Evolutionary conservation across 768 basidiomycete species (phyloP).

Genomic region (Naganishia randhawae): DNA sequence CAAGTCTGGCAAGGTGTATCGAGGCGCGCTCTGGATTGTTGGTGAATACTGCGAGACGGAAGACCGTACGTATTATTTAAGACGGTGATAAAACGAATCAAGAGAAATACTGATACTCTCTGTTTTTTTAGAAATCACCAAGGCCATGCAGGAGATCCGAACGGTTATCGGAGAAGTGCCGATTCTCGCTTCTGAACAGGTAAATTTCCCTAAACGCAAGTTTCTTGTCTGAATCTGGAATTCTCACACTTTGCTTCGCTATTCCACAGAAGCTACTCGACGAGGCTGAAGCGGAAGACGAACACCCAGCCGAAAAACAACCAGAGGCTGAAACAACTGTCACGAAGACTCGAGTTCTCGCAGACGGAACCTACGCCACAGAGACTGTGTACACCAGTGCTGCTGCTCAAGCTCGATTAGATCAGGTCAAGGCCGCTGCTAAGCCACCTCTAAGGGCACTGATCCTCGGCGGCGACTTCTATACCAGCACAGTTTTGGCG

Average conservation of each 20-base stretch:
- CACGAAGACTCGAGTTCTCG: conserved; percentile 64
- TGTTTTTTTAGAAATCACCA: conserved; percentile 60
- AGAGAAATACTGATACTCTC: not conserved
- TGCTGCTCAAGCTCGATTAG: conserved; percentile 59
- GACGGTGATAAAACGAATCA: not conserved
- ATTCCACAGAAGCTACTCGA: conserved; percentile 60
- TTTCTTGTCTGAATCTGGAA: not conserved
- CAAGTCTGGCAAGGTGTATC: conserved; percentile 94
- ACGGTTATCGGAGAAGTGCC: conserved; percentile 94
- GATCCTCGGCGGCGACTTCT: conserved; percentile 92
- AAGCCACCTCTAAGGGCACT: conserved; percentile 92
- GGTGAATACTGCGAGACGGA: conserved; percentile 78
- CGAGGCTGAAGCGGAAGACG: conserved; percentile 64
- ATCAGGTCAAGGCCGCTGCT: conserved; percentile 76
- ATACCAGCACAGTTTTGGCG: conserved; percentile 87
- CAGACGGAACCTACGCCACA: conserved; percentile 96
- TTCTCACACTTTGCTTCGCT: not conserved
- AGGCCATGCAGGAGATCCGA: conserved; percentile 70
- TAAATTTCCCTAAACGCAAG: conserved; percentile 31
- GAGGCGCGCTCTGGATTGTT: conserved; percentile 95
- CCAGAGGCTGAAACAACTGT: conserved; percentile 57
- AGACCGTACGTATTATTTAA: conserved; percentile 50
- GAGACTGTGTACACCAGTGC: conserved; percentile 76
- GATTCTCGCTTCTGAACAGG: conserved; percentile 85
- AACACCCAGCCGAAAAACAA: conserved; percentile 51